These are phyloP conservation scores for Xerocomus amazonicus DNA, from an alignment of 1,284 basidiomycete genomes.

Conservation along the genomic window DNA sequence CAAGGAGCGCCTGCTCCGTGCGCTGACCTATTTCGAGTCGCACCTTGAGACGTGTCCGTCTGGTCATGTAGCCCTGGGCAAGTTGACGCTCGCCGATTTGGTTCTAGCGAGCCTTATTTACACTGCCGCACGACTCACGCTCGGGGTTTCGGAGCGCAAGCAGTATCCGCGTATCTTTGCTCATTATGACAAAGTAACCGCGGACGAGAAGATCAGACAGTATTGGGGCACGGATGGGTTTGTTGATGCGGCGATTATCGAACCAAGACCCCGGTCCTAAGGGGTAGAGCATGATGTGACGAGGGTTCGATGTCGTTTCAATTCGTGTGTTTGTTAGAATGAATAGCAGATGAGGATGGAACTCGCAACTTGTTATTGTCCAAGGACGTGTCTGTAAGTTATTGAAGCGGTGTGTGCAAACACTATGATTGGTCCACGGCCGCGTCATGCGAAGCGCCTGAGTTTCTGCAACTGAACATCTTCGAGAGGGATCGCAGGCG, in stretches of 20 bases:
- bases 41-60: conserved; percentile 47
- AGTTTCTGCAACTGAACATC: no score
- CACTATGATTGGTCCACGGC: no score
- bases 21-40: conserved; percentile 42
- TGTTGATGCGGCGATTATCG: conserved; percentile 11
- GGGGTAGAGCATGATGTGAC: no score
- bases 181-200: conserved; percentile 46
- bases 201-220: conserved; percentile 42
- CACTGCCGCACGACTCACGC: conserved; percentile 25
- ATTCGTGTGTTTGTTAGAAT: no score
- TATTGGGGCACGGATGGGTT: conserved; percentile 19
- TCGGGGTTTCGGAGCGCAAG: conserved; percentile 39
- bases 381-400: no score
- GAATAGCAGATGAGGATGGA: no score
- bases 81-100: conserved; percentile 60
- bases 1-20: conserved; percentile 18
- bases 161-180: conserved; percentile 49
- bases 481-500: no score
- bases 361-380: no score
- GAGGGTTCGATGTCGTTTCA: no score
- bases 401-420: no score
- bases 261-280: background rate
- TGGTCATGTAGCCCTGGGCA: conserved; percentile 48
- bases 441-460: no score
- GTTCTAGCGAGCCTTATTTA: conserved; percentile 41